phyloP scores from a whole-genome alignment of 2,329 filamentous ascomycete species.

The Ascochyta lentis region DNA sequence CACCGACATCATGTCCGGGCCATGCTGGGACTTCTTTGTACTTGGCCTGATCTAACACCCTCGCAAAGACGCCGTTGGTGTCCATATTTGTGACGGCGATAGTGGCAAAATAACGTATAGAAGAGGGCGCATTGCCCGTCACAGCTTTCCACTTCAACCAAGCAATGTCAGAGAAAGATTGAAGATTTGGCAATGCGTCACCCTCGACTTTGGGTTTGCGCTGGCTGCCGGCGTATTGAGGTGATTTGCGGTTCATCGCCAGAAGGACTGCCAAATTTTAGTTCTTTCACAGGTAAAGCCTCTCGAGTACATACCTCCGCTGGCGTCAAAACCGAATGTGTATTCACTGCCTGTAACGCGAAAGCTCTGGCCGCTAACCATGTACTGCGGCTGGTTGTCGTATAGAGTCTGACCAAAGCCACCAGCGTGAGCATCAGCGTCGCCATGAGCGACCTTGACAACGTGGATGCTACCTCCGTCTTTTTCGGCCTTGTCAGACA shows the following conservation, averaged over 20 bases:
- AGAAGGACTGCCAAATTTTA: slow-evolving; percentile 1
- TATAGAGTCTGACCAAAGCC: slow-evolving; percentile 3
- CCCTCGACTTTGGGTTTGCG: slow-evolving; percentile 11
- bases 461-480: slow-evolving; percentile 10
- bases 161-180: slow-evolving; percentile 10
- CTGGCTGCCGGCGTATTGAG: slow-evolving; percentile 8
- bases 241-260: slow-evolving; percentile 14
- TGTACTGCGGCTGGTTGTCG: slow-evolving; percentile 4
- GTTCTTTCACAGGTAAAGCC: neutral
- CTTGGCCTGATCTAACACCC: neutral
- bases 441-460: slow-evolving; percentile 1
- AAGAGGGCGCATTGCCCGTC: neutral
- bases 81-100: slow-evolving; percentile 10
- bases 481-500: slow-evolving; percentile 7
- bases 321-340: slow-evolving; percentile 10
- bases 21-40: slow-evolving; percentile 3
- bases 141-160: slow-evolving; percentile 13
- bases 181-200: slow-evolving; percentile 2
- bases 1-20: slow-evolving; percentile 3
- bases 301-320: neutral
- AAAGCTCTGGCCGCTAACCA: neutral
- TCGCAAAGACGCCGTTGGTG: neutral
- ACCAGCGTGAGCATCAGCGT: neutral
- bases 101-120: slow-evolving; percentile 7
- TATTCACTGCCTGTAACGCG: slow-evolving; percentile 12